phyloP scores from a whole-genome alignment of 108 stramenopile species.

The Cyclostephanos invisitatus region DNA sequence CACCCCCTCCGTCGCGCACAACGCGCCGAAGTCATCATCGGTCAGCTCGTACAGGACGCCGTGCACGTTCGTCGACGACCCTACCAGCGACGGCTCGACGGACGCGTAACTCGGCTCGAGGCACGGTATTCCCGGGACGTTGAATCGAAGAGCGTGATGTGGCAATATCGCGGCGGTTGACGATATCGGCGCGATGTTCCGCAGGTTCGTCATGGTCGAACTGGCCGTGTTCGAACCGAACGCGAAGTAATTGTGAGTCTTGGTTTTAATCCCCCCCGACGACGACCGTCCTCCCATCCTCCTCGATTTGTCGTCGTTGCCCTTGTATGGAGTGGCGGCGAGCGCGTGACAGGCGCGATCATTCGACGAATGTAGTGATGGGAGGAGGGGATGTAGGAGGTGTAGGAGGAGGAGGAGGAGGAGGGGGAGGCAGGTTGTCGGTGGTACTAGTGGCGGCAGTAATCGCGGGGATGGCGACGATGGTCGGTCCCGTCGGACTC shows the following conservation, averaged over 20 bases:
- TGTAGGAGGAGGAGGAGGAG: no score
- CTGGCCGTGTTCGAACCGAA: constrained; percentile 73
- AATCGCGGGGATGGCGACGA: no score
- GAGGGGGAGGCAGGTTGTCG: no score
- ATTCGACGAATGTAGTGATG: no score
- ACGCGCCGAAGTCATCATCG: constrained; percentile 61
- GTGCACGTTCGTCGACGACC: constrained; percentile 50
- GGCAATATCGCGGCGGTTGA: constrained; percentile 70
- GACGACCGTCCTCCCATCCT: no score
- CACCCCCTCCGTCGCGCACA: constrained; percentile 77
- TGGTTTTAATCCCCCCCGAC: neutral
- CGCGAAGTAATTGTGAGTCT: constrained; percentile 71
- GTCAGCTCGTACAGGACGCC: constrained; percentile 73
- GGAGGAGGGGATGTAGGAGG: no score
- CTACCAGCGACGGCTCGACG: constrained; percentile 52
- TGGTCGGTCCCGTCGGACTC: no score
- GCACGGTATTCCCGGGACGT: constrained; percentile 47
- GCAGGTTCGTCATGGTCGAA: constrained; percentile 69
- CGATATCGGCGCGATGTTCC: constrained; percentile 49
- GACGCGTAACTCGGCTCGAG: constrained; percentile 68
- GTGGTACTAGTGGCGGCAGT: no score
- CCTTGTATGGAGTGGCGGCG: no score
- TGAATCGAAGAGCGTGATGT: constrained; percentile 55
- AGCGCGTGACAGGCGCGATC: no score
- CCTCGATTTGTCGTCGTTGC: no score